Conservation (phyloP, 2,329 filamentous ascomycete species). For the Neobulgaria alba region DNA sequence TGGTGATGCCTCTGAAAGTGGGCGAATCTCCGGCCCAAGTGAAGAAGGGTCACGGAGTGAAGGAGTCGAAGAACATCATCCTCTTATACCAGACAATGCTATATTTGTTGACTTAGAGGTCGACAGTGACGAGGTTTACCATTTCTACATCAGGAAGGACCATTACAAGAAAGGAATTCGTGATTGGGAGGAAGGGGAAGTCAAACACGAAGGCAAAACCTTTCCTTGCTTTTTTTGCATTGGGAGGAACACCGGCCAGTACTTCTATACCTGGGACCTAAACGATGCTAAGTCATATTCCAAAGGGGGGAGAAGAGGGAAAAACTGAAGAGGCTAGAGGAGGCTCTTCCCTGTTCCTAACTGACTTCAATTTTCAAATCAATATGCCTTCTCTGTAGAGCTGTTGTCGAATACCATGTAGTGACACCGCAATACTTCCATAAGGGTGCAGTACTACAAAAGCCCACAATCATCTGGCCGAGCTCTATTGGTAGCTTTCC, state of each 20-base stretch:
- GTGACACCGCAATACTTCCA: slow-evolving; percentile 3
- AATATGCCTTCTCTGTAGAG: not conserved
- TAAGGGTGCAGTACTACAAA: not conserved
- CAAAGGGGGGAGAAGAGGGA: slow-evolving; percentile 1
- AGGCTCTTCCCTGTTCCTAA: not conserved
- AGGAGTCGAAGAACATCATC: too few species aligned
- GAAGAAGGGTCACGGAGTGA: too few species aligned
- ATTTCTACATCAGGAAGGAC: too few species aligned
- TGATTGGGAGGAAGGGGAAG: not conserved
- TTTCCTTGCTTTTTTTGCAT: too few species aligned
- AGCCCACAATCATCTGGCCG: slow-evolving; percentile 1
- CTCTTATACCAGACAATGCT: too few species aligned
- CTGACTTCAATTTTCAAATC: slow-evolving; percentile 1
- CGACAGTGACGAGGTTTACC: too few species aligned
- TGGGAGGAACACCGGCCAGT: too few species aligned
- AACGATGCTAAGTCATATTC: not conserved
- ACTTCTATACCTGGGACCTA: not conserved
- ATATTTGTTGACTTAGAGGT: too few species aligned
- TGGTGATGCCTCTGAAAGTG: too few species aligned
- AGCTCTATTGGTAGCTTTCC: slow-evolving; percentile 1
- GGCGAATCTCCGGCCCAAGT: too few species aligned
- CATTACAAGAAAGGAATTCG: not conserved
- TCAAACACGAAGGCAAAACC: not conserved
- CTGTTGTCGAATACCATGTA: not conserved
- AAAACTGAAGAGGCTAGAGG: not conserved